Evolutionary conservation across 345 rosid genomes (phyloP).

Genomic region (Gossypioides kirkii): DNA sequence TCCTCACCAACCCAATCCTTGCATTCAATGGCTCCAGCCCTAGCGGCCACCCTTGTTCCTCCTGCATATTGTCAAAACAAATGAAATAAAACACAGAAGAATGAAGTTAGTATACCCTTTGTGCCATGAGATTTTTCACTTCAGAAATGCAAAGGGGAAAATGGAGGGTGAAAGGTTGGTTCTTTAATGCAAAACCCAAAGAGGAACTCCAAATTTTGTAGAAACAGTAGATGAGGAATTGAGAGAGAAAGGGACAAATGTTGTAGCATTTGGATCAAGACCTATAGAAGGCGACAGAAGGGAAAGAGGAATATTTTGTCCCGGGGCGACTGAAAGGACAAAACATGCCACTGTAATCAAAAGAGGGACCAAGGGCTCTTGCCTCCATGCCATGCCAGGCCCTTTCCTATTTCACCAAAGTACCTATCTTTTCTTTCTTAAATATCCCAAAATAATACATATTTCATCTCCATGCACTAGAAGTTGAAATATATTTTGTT

Average conservation of each 20-base stretch:
- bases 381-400: background rate
- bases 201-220: no score
- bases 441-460: no score
- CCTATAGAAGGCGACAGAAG: constrained; percentile 15
- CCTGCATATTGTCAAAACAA: constrained; percentile 36
- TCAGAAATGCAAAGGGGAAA: no score
- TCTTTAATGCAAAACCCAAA: background rate
- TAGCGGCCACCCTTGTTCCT: constrained; percentile 88
- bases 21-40: constrained; percentile 70
- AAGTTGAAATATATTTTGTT: no score
- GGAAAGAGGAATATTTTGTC: constrained; percentile 19
- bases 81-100: background rate
- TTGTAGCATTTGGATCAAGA: constrained; percentile 13
- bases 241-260: background rate
- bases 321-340: constrained; percentile 8
- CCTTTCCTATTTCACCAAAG: constrained; percentile 12
- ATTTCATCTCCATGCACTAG: no score
- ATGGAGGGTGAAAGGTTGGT: background rate
- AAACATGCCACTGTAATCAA: background rate
- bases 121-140: no score
- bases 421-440: background rate
- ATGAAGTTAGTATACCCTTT: no score
- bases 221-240: no score
- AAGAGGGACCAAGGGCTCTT: background rate
- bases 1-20: constrained; percentile 49